Percentiles rank a stretch among this genome's conserved stretches.
Evolutionary conservation across 129 eudicot genomes (phyloP).

Genomic region (sunflower (Helianthus annuus)): HanXRQr2.0-SUNRISE NC_035448.2:117083765-117084264

Average conservation of each 20-base stretch:
- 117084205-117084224: constrained; percentile 89
- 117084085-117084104: constrained; percentile 4
- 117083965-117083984: no score
- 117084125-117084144: neutral
- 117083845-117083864: no score
- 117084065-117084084: neutral
- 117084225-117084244: constrained; percentile 82
- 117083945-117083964: no score
- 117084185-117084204: constrained; percentile 50
- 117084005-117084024: neutral
- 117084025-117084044: constrained; percentile 5
- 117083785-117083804: no score
- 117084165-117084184: neutral
- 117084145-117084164: neutral
- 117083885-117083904: no score
- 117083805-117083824: no score
- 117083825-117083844: no score
- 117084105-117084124: neutral
- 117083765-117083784: no score
- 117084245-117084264: constrained; percentile 96
- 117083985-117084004: neutral
- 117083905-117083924: no score
- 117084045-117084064: neutral
- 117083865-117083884: no score
- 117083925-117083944: no score